Evolutionary conservation across 1,284 basidiomycete species (phyloP).

Genomic region (Blastosporella zonata): DNA sequence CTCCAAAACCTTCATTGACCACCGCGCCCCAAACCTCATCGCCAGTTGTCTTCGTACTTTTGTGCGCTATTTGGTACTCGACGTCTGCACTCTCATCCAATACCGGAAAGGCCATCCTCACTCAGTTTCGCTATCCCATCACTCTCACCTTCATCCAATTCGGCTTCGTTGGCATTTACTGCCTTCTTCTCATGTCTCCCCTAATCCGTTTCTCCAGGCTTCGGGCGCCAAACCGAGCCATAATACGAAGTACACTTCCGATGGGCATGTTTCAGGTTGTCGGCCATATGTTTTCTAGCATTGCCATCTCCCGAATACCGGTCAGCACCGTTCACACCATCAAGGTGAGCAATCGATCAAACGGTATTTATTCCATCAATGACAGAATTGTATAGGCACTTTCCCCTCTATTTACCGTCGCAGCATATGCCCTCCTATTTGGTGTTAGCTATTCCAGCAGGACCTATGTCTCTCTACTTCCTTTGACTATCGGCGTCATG

Average conservation of each 20-base stretch:
- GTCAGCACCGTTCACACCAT: constrained; percentile 99
- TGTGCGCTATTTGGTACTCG: constrained; percentile 80
- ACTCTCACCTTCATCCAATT: constrained; percentile 98
- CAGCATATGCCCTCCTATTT: constrained; percentile 91
- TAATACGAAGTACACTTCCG: constrained; percentile 79
- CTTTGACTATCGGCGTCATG: constrained; percentile 96
- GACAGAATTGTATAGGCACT: constrained; percentile 62
- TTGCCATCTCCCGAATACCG: constrained; percentile 94
- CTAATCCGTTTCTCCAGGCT: constrained; percentile 64
- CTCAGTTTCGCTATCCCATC: constrained; percentile 83
- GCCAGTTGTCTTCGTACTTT: constrained; percentile 50
- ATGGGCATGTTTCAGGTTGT: constrained; percentile 95
- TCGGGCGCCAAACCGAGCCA: constrained; percentile 67
- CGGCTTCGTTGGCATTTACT: constrained; percentile 88
- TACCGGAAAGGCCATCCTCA: constrained; percentile 86
- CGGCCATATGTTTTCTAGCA: constrained; percentile 96
- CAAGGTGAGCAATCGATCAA: constrained; percentile 62
- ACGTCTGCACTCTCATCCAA: constrained; percentile 87
- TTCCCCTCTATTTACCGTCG: constrained; percentile 95
- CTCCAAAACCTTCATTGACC: constrained; percentile 26
- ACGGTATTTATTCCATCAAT: constrained; percentile 1
- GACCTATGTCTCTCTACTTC: constrained; percentile 94
- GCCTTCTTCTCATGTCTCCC: constrained; percentile 77
- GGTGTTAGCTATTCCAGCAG: constrained; percentile 88
- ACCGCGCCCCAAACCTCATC: constrained; percentile 29